These are phyloP conservation scores for Ambrosiella beaveri DNA, from an alignment of 2,329 filamentous ascomycete species.

Conservation along the genomic window DNA sequence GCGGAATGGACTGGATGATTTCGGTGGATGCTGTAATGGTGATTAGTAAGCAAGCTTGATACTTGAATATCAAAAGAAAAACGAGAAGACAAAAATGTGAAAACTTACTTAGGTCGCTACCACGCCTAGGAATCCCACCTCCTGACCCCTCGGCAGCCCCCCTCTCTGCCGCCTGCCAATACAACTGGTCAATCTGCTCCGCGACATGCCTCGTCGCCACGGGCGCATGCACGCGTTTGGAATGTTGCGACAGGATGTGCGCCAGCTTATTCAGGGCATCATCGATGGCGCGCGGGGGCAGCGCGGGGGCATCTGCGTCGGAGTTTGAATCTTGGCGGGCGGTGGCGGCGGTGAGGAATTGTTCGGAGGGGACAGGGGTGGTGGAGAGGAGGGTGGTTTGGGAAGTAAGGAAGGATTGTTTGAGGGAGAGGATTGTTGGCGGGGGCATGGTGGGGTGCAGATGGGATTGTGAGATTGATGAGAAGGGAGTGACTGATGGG, in stretches of 20 bases:
- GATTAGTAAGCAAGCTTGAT: background rate
- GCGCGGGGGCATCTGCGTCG: slow-evolving; percentile 15
- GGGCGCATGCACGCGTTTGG: slow-evolving; percentile 46
- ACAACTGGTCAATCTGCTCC: slow-evolving; percentile 53
- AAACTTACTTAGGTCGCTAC: slow-evolving; percentile 28
- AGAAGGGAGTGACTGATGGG: too few relatives aligned
- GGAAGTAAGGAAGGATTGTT: slow-evolving; percentile 19
- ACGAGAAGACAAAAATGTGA: background rate
- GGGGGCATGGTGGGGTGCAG: slow-evolving; percentile 16
- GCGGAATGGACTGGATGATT: background rate
- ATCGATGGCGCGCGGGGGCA: slow-evolving; percentile 34
- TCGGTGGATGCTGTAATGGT: background rate
- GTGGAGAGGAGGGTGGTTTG: slow-evolving; percentile 48
- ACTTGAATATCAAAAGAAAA: background rate
- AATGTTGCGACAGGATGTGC: slow-evolving; percentile 45
- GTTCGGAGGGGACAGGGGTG: slow-evolving; percentile 33
- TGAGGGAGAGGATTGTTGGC: slow-evolving; percentile 43
- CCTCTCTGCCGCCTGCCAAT: slow-evolving; percentile 32
- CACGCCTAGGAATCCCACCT: slow-evolving; percentile 22
- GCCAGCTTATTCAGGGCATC: slow-evolving; percentile 43
- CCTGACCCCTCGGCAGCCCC: slow-evolving; percentile 20
- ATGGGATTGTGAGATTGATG: background rate
- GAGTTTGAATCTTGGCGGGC: slow-evolving; percentile 21
- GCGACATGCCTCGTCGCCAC: slow-evolving; percentile 55
- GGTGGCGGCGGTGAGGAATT: slow-evolving; percentile 25